These are phyloP conservation scores for Fusarium circinatum DNA, from an alignment of 2,329 filamentous ascomycete genomes.

Conservation along the genomic window DNA sequence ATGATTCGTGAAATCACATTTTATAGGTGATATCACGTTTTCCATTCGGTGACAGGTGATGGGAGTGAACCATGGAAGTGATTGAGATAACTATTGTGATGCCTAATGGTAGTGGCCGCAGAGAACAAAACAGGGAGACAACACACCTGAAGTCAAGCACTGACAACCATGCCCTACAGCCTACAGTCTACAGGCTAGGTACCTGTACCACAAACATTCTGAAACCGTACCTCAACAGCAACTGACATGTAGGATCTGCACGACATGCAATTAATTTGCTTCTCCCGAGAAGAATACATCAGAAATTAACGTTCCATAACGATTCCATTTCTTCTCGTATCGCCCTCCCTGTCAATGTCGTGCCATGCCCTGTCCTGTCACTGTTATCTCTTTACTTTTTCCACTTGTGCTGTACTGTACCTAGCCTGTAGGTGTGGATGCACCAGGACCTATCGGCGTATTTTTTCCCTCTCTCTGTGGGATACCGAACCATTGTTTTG, in stretches of 20 bases:
- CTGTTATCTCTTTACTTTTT: background rate
- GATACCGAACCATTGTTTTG: conserved; percentile 36
- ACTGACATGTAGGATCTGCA: background rate
- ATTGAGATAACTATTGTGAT: background rate
- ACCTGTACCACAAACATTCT: background rate
- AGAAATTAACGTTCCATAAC: background rate
- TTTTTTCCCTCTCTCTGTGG: background rate
- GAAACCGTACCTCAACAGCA: background rate
- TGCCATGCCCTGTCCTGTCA: background rate
- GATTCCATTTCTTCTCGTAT: background rate
- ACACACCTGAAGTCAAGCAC: background rate
- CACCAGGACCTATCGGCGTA: conserved; percentile 8
- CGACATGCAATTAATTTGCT: conserved; percentile 9
- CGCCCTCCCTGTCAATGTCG: background rate
- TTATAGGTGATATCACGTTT: background rate
- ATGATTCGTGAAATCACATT: background rate
- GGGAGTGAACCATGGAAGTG: background rate
- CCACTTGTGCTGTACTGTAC: background rate
- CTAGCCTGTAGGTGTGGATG: background rate
- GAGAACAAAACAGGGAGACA: background rate
- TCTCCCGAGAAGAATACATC: conserved; percentile 12
- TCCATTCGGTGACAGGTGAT: background rate
- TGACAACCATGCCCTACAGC: background rate
- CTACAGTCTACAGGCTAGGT: background rate
- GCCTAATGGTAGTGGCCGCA: background rate